Evolutionary conservation across 2,329 filamentous ascomycete genomes (phyloP), one percentile per base, ranked within the genome.

Genomic region (Sclerotinia nivalis): DNA sequence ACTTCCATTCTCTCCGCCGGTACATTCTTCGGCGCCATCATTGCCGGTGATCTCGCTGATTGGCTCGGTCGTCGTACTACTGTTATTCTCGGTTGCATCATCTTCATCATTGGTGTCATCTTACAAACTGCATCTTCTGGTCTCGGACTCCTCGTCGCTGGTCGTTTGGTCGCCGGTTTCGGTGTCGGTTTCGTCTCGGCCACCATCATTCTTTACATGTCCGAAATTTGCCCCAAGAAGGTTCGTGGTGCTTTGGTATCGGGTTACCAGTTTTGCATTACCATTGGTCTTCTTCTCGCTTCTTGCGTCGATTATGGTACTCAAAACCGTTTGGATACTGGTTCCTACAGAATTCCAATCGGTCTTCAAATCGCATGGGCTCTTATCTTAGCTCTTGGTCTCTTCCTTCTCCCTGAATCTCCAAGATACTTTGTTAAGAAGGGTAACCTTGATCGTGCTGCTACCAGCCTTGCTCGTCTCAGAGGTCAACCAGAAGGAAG

Each of bases 341-440:
- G 86, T 73, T 88, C 89, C 2, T 96, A 93, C 85, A 90, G 93
- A 74, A 93, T 96, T 71, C 91, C 92, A 69, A 93, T 96, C 75
- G 87, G 81, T 64, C 83, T 97, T 66, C 93, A 97, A 82, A 92
- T 94, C 81, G 81, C 88, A 69, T 96, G 92, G 90, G 92, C 91
- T 62, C 37, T 93, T 54, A 90, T 96, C 73, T 89, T 97, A 28
- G 91, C 82, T 49, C 78, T 77, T 61, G 93, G 93, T 77, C 86
- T 96, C 40, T 80, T 93, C 74, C 80, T 93, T 77, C 89, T 97
- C 10, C 93, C 93, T 70, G 93, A 96, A 80, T 95, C 92, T 0
- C 93, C 93, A 64, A 90, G 93, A 78, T 96, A 89, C 85, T 95
- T 87, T 77, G 91, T 97, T 82, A 93, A 92, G 85, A 90, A 89